These are phyloP conservation scores for Ceratobasidium sp. DNA, from an alignment of 1,284 basidiomycete genomes.

Conservation along the genomic window DNA sequence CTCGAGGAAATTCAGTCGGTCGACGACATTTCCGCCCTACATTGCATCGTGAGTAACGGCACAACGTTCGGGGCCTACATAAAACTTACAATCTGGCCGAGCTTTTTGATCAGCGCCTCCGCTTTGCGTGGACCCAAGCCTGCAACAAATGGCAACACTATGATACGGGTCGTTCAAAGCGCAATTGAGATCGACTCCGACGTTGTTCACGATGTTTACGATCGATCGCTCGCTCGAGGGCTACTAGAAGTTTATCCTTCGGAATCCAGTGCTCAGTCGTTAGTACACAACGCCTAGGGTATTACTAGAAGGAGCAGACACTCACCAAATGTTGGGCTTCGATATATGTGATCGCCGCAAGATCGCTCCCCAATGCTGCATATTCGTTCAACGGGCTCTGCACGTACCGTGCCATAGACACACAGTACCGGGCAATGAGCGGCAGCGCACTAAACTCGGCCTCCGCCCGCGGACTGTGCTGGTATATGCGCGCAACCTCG, in stretches of 20 bases:
- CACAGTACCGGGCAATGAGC: constrained; percentile 90
- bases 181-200: constrained; percentile 96
- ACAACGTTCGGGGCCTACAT: constrained; percentile 37
- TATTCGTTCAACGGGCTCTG: constrained; percentile 97
- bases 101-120: constrained; percentile 86
- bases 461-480: constrained; percentile 88
- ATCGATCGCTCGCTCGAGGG: constrained; percentile 87
- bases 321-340: constrained; percentile 89
- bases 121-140: constrained; percentile 97
- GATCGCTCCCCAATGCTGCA: constrained; percentile 86
- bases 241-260: constrained; percentile 83
- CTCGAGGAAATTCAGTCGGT: constrained; percentile 88
- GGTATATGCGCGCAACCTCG: constrained; percentile 94
- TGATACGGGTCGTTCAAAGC: constrained; percentile 91
- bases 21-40: constrained; percentile 86
- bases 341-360: constrained; percentile 84
- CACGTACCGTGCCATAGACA: constrained; percentile 92
- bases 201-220: constrained; percentile 88
- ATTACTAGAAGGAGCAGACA: constrained; percentile 43
- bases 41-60: constrained; percentile 16
- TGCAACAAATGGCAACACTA: constrained; percentile 89
- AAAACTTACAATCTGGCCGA: constrained; percentile 74
- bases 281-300: background rate
- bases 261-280: constrained; percentile 71
- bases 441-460: constrained; percentile 90